Evolutionary conservation across 352 stramenopile genomes (phyloP).

Genomic region (Pythium scleroteichum): DNA sequence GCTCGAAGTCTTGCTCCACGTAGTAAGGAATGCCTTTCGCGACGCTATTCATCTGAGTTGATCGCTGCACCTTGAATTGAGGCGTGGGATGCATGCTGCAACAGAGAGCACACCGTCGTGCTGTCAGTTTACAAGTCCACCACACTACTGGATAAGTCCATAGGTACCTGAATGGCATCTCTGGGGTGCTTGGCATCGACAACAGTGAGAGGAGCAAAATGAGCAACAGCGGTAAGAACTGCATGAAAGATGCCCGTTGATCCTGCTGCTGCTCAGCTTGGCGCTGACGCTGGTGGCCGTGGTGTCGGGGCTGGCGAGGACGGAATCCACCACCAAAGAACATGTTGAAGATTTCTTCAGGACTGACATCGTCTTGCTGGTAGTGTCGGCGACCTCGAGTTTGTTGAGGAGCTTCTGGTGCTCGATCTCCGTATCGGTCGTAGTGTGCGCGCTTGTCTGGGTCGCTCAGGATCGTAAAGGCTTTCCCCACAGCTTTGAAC

Average conservation of each 20-base stretch:
- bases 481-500: constrained; percentile 96
- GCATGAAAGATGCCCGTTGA: constrained; percentile 55
- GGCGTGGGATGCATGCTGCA: constrained; percentile 69
- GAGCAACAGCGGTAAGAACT: constrained; percentile 85
- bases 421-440: constrained; percentile 72
- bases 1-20: constrained; percentile 83
- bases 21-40: constrained; percentile 88
- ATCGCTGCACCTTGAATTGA: constrained; percentile 75
- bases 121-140: neutral
- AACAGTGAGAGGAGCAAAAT: constrained; percentile 86
- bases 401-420: constrained; percentile 39
- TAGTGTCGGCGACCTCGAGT: constrained; percentile 44
- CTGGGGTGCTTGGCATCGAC: constrained; percentile 66
- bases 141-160: neutral
- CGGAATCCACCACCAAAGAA: constrained; percentile 88
- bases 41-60: constrained; percentile 81
- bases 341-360: constrained; percentile 93
- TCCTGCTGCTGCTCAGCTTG: constrained; percentile 40
- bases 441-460: constrained; percentile 88
- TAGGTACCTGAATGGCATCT: constrained; percentile 72
- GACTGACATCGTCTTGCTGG: constrained; percentile 85
- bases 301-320: constrained; percentile 41
- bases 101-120: neutral
- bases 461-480: constrained; percentile 92
- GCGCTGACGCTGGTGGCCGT: constrained; percentile 50